phyloP scores from a whole-genome alignment of 768 basidiomycete genomes.

The Tulasnella sp. region DNA sequence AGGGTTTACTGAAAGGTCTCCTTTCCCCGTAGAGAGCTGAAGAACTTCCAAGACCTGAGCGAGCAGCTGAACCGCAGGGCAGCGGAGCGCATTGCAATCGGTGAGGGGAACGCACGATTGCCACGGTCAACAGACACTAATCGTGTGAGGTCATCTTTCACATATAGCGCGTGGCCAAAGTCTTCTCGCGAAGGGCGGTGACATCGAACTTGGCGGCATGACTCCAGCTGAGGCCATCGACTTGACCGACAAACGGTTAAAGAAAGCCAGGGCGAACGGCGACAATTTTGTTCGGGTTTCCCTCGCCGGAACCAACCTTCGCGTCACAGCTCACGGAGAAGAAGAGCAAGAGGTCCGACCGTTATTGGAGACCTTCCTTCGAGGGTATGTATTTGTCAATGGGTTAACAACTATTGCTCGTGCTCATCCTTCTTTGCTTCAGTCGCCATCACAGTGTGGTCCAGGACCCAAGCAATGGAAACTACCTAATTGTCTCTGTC shows the following conservation, averaged over 20 bases:
- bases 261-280: constrained; percentile 1
- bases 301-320: constrained; percentile 24
- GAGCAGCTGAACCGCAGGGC: constrained; percentile 81
- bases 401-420: neutral
- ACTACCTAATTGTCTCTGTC: constrained; percentile 26
- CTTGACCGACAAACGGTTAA: constrained; percentile 24
- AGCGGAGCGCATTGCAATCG: constrained; percentile 35
- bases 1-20: neutral
- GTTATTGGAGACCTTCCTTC: constrained; percentile 26
- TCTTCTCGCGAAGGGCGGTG: constrained; percentile 22
- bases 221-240: constrained; percentile 29
- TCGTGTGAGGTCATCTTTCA: neutral
- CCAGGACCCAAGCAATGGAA: constrained; percentile 27
- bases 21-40: constrained; percentile 48
- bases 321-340: neutral
- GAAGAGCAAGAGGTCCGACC: constrained; percentile 29
- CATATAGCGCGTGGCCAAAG: constrained; percentile 14
- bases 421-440: neutral
- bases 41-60: constrained; percentile 76
- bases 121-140: neutral
- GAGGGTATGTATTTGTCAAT: constrained; percentile 5
- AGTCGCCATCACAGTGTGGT: constrained; percentile 31
- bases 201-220: constrained; percentile 33
- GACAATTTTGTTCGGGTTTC: constrained; percentile 28
- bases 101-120: constrained; percentile 10